phyloP scores from a whole-genome alignment of 495 filamentous ascomycete genomes.

The Extremus antarcticus region DNA sequence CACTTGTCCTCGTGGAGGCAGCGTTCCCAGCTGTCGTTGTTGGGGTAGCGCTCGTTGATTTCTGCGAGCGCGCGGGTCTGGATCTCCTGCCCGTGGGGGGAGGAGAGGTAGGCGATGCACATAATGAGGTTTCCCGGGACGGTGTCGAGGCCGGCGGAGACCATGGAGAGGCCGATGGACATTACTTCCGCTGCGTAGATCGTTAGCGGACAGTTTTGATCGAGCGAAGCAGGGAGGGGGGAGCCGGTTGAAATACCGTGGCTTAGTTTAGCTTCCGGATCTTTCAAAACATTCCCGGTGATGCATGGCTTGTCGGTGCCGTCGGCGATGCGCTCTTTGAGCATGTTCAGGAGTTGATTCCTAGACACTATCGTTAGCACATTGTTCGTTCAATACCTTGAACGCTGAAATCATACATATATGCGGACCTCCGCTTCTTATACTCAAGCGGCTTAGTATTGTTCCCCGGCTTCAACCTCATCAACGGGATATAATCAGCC shows the following conservation, averaged over 20 bases:
- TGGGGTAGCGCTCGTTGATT: constrained; percentile 53
- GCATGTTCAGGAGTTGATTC: constrained; percentile 45
- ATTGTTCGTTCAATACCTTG: too few relatives aligned
- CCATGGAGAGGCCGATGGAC: constrained; percentile 66
- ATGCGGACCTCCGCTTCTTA: constrained; percentile 2
- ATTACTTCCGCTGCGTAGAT: constrained; percentile 43
- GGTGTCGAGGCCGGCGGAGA: constrained; percentile 60
- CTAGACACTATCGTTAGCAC: constrained; percentile 48
- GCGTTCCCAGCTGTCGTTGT: constrained; percentile 53
- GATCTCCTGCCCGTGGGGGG: constrained; percentile 48
- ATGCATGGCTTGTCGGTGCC: constrained; percentile 62
- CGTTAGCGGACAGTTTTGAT: constrained; percentile 22
- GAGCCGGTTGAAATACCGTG: constrained; percentile 29
- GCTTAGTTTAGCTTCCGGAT: constrained; percentile 39
- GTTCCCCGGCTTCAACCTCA: constrained; percentile 46
- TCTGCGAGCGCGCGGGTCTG: constrained; percentile 52
- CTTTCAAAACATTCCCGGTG: constrained; percentile 56
- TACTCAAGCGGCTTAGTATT: constrained; percentile 45
- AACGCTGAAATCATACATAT: constrained; percentile 21
- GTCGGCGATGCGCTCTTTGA: constrained; percentile 48
- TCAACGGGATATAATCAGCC: constrained; percentile 57
- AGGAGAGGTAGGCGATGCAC: constrained; percentile 61
- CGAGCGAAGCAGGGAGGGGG: neutral
- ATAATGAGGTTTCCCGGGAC: constrained; percentile 59
- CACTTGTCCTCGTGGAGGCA: constrained; percentile 60